Conservation (phyloP, 345 rosid genomes). For the Pelargonium nanum region DNA sequence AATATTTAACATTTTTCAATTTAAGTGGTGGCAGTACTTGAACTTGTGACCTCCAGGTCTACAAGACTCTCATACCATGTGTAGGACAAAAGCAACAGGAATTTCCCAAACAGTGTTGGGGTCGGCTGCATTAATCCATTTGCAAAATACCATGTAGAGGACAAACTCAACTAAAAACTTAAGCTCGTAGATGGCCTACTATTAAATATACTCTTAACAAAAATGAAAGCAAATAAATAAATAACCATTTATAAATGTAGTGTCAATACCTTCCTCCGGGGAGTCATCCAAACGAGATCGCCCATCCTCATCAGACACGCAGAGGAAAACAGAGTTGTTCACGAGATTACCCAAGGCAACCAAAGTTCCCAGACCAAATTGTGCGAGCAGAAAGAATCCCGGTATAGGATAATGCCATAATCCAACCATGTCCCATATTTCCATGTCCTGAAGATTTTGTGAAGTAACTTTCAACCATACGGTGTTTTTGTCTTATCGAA, state of each 20-base stretch:
- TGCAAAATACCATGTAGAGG: no score
- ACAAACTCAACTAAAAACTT: no score
- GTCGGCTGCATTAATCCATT: no score
- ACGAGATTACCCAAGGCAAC: slow-evolving; percentile 38
- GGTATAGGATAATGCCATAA: slow-evolving; percentile 42
- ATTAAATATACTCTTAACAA: neutral
- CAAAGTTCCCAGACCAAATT: slow-evolving; percentile 34
- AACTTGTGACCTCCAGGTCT: no score
- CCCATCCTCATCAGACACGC: slow-evolving; percentile 22
- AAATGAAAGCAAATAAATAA: neutral
- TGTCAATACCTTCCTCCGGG: slow-evolving; percentile 23
- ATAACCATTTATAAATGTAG: neutral
- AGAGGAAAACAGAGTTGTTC: slow-evolving; percentile 29
- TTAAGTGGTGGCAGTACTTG: no score
- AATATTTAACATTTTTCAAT: no score
- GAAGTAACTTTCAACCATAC: neutral
- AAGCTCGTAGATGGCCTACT: no score
- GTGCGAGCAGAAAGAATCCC: slow-evolving; percentile 36
- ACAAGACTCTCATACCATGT: no score
- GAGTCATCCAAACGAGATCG: slow-evolving; percentile 10
- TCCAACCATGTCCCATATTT: slow-evolving; percentile 37
- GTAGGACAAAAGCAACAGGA: no score
- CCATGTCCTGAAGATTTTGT: slow-evolving; percentile 28
- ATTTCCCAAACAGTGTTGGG: no score
- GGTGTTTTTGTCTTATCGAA: neutral